Percentiles rank a stretch among this genome's conserved stretches.
phyloP scores from a whole-genome alignment of 1,284 basidiomycete genomes.

The Cryptococcus sp. region DNA sequence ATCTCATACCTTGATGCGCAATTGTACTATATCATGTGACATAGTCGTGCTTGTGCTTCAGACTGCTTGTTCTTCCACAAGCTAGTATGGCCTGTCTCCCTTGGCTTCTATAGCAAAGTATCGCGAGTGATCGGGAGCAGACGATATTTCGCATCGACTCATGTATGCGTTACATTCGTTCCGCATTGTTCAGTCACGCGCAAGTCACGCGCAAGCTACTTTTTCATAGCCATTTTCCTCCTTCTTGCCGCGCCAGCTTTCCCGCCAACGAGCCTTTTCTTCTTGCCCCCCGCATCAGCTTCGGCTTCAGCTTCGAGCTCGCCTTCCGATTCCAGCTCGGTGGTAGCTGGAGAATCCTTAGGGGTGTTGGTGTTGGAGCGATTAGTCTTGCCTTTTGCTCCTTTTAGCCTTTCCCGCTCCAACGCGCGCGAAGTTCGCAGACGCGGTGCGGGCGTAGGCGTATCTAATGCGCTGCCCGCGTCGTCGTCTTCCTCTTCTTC shows the following conservation, averaged over 20 bases:
- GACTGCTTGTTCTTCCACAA: too few relatives aligned
- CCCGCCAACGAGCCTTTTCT: constrained; percentile 39
- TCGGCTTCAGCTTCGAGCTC: constrained; percentile 17
- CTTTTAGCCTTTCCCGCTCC: constrained; percentile 2
- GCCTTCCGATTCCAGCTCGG: constrained; percentile 21
- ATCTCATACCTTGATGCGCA: too few relatives aligned
- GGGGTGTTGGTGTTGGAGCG: constrained; percentile 12
- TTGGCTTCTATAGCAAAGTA: too few relatives aligned
- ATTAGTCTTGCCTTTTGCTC: constrained; percentile 1
- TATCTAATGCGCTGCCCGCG: constrained; percentile 10
- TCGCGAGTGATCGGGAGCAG: too few relatives aligned
- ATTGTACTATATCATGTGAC: too few relatives aligned
- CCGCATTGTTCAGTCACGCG: too few relatives aligned
- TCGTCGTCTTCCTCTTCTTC: constrained; percentile 19
- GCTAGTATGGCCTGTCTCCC: too few relatives aligned
- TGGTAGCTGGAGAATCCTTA: constrained; percentile 24
- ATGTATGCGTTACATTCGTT: too few relatives aligned
- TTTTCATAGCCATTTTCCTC: constrained; percentile 48
- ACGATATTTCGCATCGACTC: too few relatives aligned
- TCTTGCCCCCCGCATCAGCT: constrained; percentile 21
- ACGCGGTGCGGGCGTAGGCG: constrained; percentile 13
- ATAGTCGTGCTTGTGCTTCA: too few relatives aligned
- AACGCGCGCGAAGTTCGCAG: background rate
- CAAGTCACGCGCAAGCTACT: constrained; percentile 23
- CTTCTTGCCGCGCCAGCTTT: constrained; percentile 45